Evolutionary conservation across 2,329 filamentous ascomycete genomes (phyloP), one percentile per base, ranked within the genome.

Genomic region (Colletotrichum salicis): DNA sequence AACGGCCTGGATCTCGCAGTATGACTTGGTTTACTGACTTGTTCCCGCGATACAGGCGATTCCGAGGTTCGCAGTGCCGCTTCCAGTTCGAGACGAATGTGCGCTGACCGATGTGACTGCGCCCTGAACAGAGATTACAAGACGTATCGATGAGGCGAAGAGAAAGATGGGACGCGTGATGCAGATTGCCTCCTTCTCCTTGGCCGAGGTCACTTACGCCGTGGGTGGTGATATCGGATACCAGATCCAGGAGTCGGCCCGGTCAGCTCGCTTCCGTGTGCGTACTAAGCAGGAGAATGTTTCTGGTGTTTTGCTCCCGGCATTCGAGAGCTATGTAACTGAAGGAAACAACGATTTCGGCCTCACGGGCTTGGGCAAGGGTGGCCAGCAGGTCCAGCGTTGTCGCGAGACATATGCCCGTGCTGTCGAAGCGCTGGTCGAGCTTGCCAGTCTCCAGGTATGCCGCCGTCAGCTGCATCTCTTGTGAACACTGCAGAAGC

Each of bases 141-240:
- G 92, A 81, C 93, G 96, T 79, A 99, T 99, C 83, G 96, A 99
- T 85, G 96, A 99, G 83, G 96, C 96, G 54, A 99, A 99, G 85
- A 93, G 95, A 78, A 99, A 99, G 87, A 99, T 99, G 96, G 96
- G 96, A 70, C 91, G 96, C 41, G 96, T 99, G 48, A 99, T 99
- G 96, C 96, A 98, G 83, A 97, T 99, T 79, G 96, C 96, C 52
- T 95, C 96, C 57, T 98, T 99, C 85, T 98, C 96, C 55, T 89
- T 99, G 22, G 96, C 96, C 72, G 96, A 98, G 85, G 96, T 99
- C 68, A 97, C 95, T 60, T 99, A 99, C 79, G 96, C 96, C 31
- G 95, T 98, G 33, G 96, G 96, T 74, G 95, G 96, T 78, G 94
- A 97, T 79, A 97, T 99, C 78, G 93, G 93, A 73, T 99, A 97